A percentile compares a stretch with the other conserved stretches of the same genome.
Conservation (phyloP, 257 asterid species). For the Fraxinus quadrangulata region DNA sequence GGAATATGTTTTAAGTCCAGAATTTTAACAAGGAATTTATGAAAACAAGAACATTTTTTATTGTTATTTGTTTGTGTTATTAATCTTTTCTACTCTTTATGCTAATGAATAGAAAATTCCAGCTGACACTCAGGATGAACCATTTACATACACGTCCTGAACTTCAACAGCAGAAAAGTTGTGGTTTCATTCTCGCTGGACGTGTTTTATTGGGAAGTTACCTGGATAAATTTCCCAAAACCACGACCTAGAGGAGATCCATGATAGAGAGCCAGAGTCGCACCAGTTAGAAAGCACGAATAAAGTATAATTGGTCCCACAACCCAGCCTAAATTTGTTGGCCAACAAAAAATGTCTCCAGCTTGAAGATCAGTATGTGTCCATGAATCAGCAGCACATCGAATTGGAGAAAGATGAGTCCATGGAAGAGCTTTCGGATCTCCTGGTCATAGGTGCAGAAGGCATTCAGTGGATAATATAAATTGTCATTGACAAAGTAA, state of each 20-base stretch:
- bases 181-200: constrained; percentile 10
- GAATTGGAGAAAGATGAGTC: constrained; percentile 90
- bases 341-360: constrained; percentile 86
- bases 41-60: background rate
- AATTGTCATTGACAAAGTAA: background rate
- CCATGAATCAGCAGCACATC: constrained; percentile 89
- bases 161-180: background rate
- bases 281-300: constrained; percentile 78
- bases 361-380: constrained; percentile 51
- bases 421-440: constrained; percentile 97
- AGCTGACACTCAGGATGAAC: background rate
- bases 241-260: constrained; percentile 86
- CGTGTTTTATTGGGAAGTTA: constrained; percentile 14
- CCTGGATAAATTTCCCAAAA: constrained; percentile 92
- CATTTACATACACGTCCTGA: background rate
- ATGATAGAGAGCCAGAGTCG: constrained; percentile 87
- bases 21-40: background rate
- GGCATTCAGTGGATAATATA: background rate
- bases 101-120: background rate
- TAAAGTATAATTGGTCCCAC: constrained; percentile 85
- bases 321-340: constrained; percentile 97
- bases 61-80: background rate
- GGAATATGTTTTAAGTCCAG: background rate
- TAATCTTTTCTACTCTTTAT: background rate
- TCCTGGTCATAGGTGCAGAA: constrained; percentile 47